Conservation (phyloP, 352 stramenopile species). For the Vaucheria bursata region DNA sequence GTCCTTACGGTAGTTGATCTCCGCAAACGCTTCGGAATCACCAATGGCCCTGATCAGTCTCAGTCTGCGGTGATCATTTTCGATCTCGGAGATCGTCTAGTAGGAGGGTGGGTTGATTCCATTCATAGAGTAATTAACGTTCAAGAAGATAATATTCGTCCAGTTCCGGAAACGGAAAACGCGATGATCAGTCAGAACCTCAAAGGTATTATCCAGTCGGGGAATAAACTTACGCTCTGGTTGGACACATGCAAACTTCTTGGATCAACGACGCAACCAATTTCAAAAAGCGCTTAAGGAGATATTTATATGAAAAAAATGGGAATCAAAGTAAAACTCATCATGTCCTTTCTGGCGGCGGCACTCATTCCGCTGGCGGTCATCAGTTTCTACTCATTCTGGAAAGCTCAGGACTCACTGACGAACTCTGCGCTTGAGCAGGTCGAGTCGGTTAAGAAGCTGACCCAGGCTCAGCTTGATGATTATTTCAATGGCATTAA, state of each 20-base stretch:
- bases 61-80: background rate
- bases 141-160: background rate
- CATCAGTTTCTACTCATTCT: background rate
- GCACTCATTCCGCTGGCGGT: background rate
- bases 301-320: background rate
- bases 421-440: background rate
- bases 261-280: background rate
- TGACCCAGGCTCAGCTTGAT: background rate
- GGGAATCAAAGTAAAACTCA: background rate
- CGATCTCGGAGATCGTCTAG: background rate
- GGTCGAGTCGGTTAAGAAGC: background rate
- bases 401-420: background rate
- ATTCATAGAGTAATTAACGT: background rate
- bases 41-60: background rate
- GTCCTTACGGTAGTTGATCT: slow-evolving; percentile 1
- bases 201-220: background rate
- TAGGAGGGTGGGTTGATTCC: background rate
- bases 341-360: background rate
- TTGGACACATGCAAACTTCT: background rate
- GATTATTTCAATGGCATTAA: background rate
- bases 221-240: background rate
- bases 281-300: background rate
- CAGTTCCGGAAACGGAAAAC: background rate
- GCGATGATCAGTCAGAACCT: background rate
- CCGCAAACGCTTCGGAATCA: background rate